Conservation (phyloP, 192 early-diverging fungal genomes). For the Podochytrium sp. region DNA sequence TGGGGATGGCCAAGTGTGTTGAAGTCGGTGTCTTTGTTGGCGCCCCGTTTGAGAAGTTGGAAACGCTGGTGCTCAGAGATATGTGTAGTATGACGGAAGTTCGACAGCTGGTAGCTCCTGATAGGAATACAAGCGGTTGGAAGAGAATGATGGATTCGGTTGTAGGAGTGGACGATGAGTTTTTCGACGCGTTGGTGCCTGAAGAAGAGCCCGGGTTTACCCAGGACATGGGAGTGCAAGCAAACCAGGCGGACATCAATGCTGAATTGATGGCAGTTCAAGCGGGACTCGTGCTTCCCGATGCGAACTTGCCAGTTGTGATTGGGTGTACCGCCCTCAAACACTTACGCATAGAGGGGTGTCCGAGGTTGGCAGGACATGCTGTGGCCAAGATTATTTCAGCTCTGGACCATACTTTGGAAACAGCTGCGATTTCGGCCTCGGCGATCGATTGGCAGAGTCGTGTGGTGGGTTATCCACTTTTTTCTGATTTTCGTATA, state of each 20-base stretch:
- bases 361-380: not conserved
- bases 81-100: not conserved
- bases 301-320: not conserved
- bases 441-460: not conserved
- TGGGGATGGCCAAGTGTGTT: not conserved
- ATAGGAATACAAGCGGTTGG: constrained; percentile 4
- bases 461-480: constrained; percentile 5
- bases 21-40: constrained; percentile 13
- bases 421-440: not conserved
- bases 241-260: not conserved
- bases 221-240: constrained; percentile 1
- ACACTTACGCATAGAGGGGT: not conserved
- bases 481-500: too few species aligned
- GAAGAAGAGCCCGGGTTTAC: not conserved
- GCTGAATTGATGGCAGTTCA: not conserved
- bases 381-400: constrained; percentile 9
- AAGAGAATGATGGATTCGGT: constrained; percentile 9
- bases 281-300: not conserved
- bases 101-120: not conserved
- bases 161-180: not conserved
- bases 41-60: not conserved
- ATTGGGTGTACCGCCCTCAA: constrained; percentile 9
- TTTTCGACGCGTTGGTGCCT: not conserved
- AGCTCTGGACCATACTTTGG: constrained; percentile 8
- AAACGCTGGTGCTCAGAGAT: constrained; percentile 13